phyloP scores from a whole-genome alignment of 2,329 filamentous ascomycete species.

The Beauveria brongniartii region DNA sequence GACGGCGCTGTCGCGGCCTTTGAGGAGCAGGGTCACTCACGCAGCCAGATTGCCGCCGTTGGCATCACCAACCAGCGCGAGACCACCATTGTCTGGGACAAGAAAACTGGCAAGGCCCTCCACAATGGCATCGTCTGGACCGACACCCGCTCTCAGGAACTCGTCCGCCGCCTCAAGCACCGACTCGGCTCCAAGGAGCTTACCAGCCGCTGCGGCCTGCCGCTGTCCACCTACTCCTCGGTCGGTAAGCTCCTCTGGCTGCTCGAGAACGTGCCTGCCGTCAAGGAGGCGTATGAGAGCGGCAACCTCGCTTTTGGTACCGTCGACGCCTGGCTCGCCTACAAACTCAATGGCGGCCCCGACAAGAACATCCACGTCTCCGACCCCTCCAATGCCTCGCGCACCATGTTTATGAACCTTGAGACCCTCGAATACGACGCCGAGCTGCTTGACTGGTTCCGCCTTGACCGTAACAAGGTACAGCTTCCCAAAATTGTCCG shows the following conservation, averaged over 20 bases:
- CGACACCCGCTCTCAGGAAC: constrained; percentile 64
- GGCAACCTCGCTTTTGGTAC: constrained; percentile 70
- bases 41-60: constrained; percentile 62
- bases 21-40: constrained; percentile 56
- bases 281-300: constrained; percentile 63
- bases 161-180: constrained; percentile 65
- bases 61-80: constrained; percentile 82
- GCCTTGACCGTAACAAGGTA: constrained; percentile 60
- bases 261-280: constrained; percentile 56
- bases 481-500: constrained; percentile 69
- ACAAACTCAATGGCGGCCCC: constrained; percentile 66
- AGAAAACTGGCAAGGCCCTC: constrained; percentile 64
- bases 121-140: constrained; percentile 82
- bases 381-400: constrained; percentile 73
- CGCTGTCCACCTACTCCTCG: constrained; percentile 75
- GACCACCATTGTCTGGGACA: constrained; percentile 74
- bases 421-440: constrained; percentile 68
- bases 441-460: constrained; percentile 65
- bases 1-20: constrained; percentile 65
- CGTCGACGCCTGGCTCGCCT: constrained; percentile 73
- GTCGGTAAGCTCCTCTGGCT: constrained; percentile 74
- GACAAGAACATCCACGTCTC: constrained; percentile 62
- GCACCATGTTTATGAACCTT: constrained; percentile 84
- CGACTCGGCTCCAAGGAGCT: constrained; percentile 60
- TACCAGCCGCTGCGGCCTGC: constrained; percentile 61